Base-by-base conservation (phyloP, 192 early-diverging fungal genomes). In the Backusella australiensis region DNA sequence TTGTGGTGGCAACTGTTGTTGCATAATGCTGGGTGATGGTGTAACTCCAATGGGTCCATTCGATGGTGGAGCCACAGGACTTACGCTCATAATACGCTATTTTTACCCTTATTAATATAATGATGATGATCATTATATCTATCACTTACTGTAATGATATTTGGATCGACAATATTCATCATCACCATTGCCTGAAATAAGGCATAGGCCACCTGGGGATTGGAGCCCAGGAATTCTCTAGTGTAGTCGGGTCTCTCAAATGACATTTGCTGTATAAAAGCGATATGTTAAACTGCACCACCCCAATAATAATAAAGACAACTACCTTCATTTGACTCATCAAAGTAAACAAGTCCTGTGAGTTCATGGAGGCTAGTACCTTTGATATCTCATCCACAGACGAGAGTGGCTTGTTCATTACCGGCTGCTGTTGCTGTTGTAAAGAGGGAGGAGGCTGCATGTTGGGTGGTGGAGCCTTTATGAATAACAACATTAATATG, bases 131-230 rank as follows among this genome's bases (percentile, higher is more conserved):
- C 0, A 32, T 32, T 32, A 3, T 32, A 3, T 32, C 3, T 32
- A 49, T 17, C 49, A 69, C 59, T 77, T 82, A 88, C 90, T 76
- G 90, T 82, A 69, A 92, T 78, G 34, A 87, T 84, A 14, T 81
- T 83, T 4, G 85, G 85, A 78, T 96, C 94, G 21, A 96, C 91
- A 21, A 95, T 79, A 73, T 93, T 93, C 88, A 93, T 91, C 73
- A 91, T 86, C 9, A 94, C 67, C 77, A 97, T 87, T 17, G 90
- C 89, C 79, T 96, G 94, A 76, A 97, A 95, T 34, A 96, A 78
- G 3, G 93, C 93, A 83, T 95, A 97, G 6, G 93, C 83, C 0
- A 95, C 78, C 77, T 93, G 94, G 26, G 95, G 95, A 75, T 97
- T 94, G n/a, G 84, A 73, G 7, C 79, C 82, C n/a, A 97, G 81